Evolutionary conservation across 352 stramenopile genomes (phyloP).

Genomic region (Phytophthora fragariae): DNA sequence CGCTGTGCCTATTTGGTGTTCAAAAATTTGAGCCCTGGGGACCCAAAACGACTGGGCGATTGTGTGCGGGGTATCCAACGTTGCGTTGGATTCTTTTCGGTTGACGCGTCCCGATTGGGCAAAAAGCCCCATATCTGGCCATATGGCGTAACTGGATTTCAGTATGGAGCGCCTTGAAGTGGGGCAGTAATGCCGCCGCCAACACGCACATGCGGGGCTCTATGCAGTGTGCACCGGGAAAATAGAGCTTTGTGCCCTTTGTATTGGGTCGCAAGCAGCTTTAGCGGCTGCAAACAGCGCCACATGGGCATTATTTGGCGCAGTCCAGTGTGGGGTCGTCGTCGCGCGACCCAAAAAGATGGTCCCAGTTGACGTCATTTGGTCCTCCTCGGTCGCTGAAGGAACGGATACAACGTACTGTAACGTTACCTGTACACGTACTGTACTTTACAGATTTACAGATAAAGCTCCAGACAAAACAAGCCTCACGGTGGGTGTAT

Average conservation of each 20-base stretch:
- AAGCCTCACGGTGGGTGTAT: no score
- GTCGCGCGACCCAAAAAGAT: not conserved
- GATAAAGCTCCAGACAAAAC: no score
- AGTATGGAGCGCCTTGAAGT: constrained; percentile 19
- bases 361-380: not conserved
- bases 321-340: not conserved
- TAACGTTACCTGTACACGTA: not conserved
- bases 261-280: not conserved
- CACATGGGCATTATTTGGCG: not conserved
- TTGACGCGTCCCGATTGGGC: not conserved
- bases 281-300: not conserved
- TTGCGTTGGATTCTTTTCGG: not conserved
- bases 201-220: not conserved
- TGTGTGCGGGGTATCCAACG: not conserved
- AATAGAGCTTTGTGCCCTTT: not conserved
- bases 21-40: not conserved
- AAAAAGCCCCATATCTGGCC: not conserved
- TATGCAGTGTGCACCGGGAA: not conserved
- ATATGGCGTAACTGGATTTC: constrained; percentile 31
- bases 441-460: not conserved
- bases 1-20: not conserved
- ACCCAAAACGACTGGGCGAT: not conserved
- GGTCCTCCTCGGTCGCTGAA: not conserved
- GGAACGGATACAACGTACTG: not conserved
- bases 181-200: not conserved